Evolutionary conservation across 495 filamentous ascomycete genomes (phyloP).

Genomic region (Penicillium bovifimosum): DNA sequence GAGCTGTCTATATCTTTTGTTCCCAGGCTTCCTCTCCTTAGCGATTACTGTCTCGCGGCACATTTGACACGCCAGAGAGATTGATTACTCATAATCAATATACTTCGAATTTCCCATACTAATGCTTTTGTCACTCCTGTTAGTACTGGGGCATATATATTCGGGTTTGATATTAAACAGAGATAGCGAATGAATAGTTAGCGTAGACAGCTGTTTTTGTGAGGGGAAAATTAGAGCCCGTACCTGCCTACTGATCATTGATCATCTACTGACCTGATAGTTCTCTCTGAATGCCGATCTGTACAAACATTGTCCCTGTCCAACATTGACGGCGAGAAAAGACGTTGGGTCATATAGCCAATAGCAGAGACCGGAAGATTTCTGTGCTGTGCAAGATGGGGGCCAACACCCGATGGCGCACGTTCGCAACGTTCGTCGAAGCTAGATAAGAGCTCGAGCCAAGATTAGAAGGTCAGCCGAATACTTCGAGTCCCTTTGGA

Average conservation of each 20-base stretch:
- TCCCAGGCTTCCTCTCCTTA: not conserved
- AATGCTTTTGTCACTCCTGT: not conserved
- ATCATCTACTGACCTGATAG: too few species aligned
- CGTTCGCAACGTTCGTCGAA: not conserved
- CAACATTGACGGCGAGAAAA: not conserved
- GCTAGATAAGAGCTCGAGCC: too few species aligned
- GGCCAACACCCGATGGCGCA: not conserved
- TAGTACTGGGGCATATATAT: not conserved
- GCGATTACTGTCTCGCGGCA: not conserved
- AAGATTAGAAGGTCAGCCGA: too few species aligned
- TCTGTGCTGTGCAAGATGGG: too few species aligned
- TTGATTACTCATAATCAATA: not conserved
- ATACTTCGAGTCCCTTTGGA: not conserved
- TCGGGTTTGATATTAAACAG: not conserved
- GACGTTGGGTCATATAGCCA: not conserved
- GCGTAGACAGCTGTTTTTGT: too few species aligned
- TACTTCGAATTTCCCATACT: not conserved
- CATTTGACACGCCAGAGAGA: not conserved
- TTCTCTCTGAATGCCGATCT: too few species aligned
- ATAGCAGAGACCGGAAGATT: not conserved
- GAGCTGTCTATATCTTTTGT: not conserved
- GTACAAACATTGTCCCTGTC: not conserved
- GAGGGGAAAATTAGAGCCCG: too few species aligned
- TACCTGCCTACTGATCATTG: too few species aligned
- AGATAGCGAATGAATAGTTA: not conserved